These are phyloP conservation scores for Alliaria petiolata DNA, from an alignment of 345 rosid genomes.

Conservation along the genomic window DNA sequence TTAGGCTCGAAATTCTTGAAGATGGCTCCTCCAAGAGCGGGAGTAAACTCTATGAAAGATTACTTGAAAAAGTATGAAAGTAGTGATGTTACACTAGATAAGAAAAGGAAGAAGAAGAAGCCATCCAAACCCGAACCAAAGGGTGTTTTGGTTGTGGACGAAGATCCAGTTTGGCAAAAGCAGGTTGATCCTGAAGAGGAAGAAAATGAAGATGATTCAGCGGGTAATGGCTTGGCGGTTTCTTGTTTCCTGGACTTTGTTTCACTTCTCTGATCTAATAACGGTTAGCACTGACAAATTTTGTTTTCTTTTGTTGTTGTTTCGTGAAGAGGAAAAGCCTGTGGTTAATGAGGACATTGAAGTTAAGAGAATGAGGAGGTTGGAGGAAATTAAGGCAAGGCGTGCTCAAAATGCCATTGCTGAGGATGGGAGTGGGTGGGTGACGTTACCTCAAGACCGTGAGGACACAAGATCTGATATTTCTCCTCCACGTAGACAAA, in stretches of 20 bases:
- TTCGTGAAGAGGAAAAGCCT: constrained; percentile 75
- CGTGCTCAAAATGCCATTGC: constrained; percentile 63
- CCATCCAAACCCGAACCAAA: constrained; percentile 37
- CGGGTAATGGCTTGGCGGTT: constrained; percentile 39
- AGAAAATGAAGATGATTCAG: constrained; percentile 57
- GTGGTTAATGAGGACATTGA: constrained; percentile 83
- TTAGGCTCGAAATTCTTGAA: not conserved
- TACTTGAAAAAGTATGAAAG: constrained; percentile 72
- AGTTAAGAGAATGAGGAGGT: constrained; percentile 77
- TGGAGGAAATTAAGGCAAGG: constrained; percentile 59
- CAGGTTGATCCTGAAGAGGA: constrained; percentile 58
- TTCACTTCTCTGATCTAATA: not conserved
- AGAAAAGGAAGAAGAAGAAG: constrained; percentile 62
- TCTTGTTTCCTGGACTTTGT: not conserved
- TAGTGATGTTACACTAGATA: constrained; percentile 40
- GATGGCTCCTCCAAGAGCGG: constrained; percentile 42
- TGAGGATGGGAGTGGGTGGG: constrained; percentile 98
- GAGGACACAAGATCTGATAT: constrained; percentile 38
- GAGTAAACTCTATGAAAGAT: constrained; percentile 55
- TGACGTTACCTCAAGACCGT: constrained; percentile 46
- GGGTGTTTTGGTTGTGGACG: constrained; percentile 74
- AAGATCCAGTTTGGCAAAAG: constrained; percentile 94
- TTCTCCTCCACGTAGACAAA: constrained; percentile 58
- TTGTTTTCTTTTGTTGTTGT: not conserved
- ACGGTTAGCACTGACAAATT: not conserved